Evolutionary conservation across 768 basidiomycete genomes (phyloP), one percentile per base, ranked within the genome.

Genomic region (Boletellus sp.): DNA sequence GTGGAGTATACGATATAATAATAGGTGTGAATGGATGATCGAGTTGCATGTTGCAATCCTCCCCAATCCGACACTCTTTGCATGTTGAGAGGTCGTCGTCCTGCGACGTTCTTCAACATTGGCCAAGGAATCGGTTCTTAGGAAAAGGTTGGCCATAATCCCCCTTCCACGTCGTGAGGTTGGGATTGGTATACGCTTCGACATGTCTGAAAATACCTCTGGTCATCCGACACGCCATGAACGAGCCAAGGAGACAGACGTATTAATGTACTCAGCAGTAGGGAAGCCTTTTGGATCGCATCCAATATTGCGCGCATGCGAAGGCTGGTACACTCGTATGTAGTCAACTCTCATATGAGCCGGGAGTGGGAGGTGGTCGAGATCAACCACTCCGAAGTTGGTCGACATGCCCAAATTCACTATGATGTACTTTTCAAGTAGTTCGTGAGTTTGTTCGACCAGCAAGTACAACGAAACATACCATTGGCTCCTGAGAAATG

Each of bases 401-500:
- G 71, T 68, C 5, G 79, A 83, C 57, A 85, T 77, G 60, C 83
- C 84, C 61, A 83, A 58, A 60, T 83, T 83, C 24, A 70, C 55
- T 48, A 85, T 70, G 53, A 83, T 73, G 48, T 81, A 78, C 77
- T 80, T 31, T 50, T 47, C 43, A 19, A 46, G 28, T 50, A 31
- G 48, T 42, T 35, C 43, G 31, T 36, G 6, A 35, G 15, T 19
- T 15, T 42, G 15, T 47, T 42, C 35, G 9, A 20, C 23, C 11
- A 23, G 6, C n/a, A 26, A 24, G 11, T 34, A 35, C 33, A 31
- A 23, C 13, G 26, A 9, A 32, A 56, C 79, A 41, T 55, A 90
- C 87, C 90, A 94, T 89, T 20, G 93, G 93, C 65, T 96, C 93
- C 54, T 83, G 79, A 0, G 93, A 75, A 12, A 95, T 70, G 3